phyloP scores from a whole-genome alignment of 805 yeast species.

The Suhomyces sp. region DNA sequence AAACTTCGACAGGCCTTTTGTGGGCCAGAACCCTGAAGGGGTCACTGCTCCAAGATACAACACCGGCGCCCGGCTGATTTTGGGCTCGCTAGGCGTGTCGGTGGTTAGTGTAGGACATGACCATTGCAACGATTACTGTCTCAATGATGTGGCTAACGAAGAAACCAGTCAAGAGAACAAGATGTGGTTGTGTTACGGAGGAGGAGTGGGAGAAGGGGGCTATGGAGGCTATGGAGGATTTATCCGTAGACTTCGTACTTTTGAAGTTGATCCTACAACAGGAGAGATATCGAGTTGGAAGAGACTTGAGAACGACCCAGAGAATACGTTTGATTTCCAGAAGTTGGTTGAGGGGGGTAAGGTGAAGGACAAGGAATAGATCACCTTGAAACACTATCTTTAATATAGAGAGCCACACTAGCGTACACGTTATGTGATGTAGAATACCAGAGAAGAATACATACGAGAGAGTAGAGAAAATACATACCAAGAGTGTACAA shows the following conservation, averaged over 20 bases:
- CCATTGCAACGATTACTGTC: conserved; percentile 90
- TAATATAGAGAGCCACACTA: not conserved
- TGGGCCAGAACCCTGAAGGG: conserved; percentile 69
- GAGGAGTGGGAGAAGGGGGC: conserved; percentile 93
- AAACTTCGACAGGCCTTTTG: conserved; percentile 40
- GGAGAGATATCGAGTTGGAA: conserved; percentile 67
- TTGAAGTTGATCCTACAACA: conserved; percentile 54
- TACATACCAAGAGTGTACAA: no score
- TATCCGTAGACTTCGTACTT: conserved; percentile 73
- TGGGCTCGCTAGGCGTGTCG: conserved; percentile 66
- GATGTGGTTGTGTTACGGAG: conserved; percentile 91
- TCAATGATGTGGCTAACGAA: conserved; percentile 46
- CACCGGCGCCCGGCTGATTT: conserved; percentile 57
- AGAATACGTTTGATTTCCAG: conserved; percentile 48
- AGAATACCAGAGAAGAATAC: not conserved
- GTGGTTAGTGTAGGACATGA: conserved; percentile 90
- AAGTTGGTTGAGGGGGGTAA: conserved; percentile 45
- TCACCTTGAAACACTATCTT: not conserved
- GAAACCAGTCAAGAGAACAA: conserved; percentile 26
- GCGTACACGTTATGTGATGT: not conserved
- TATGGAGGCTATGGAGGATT: conserved; percentile 92
- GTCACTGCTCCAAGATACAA: conserved; percentile 76
- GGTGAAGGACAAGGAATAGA: conserved; percentile 16
- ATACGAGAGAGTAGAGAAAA: no score
- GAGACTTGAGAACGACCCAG: conserved; percentile 57